Evolutionary conservation across 192 early-diverging fungal genomes (phyloP), one percentile per base, ranked within the genome.

Genomic region (Podila verticillata): DNA sequence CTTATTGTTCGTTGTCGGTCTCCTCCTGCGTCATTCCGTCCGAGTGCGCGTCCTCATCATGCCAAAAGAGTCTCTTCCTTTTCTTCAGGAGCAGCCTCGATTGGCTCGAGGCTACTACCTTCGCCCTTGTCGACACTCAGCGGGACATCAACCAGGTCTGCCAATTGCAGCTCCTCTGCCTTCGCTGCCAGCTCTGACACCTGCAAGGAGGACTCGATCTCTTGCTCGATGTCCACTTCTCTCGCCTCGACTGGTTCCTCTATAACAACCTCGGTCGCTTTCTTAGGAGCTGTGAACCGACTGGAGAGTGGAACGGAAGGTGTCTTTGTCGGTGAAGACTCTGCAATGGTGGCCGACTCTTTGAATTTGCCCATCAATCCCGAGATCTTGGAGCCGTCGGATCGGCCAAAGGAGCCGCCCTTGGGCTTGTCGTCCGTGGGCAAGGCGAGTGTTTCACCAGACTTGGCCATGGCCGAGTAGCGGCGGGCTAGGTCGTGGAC

Each of bases 391-490:
- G 61, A 49, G 30, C 70, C 70, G 29, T 72, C 70, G 9, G 70
- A 32, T 17, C 62, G 29, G 12, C 70, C 70, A 64, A 65, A 63
- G 15, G 70, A 72, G 35, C 61, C 54, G 1, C 48, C 44, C 7
- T 22, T 48, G 47, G 34, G 10, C 12, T 58, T 20, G 26, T 57
- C n/a, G 5, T 72, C 48, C 4, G 15, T 10, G 7, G 61, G 48
- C 32, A 65, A 13, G 7, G 22, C 62, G 7, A 64, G 36, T 19
- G 36, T 29, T 7, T 26, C 28, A 20, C 22, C 34, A 7, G 36
- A 26, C 49, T 72, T 72, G 15, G 70, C 48, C 32, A 72, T 64
- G 54, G 70, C 62, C n/a, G 70, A 72, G 49, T 64, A 72, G 10
- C 61, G 61, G 32, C 70, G 61, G 22, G 70, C 70, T 0, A 72